Evolutionary conservation across 352 stramenopile species (phyloP), one percentile per base, ranked within the genome.

Genomic region (Globisporangium okanoganense): DNA sequence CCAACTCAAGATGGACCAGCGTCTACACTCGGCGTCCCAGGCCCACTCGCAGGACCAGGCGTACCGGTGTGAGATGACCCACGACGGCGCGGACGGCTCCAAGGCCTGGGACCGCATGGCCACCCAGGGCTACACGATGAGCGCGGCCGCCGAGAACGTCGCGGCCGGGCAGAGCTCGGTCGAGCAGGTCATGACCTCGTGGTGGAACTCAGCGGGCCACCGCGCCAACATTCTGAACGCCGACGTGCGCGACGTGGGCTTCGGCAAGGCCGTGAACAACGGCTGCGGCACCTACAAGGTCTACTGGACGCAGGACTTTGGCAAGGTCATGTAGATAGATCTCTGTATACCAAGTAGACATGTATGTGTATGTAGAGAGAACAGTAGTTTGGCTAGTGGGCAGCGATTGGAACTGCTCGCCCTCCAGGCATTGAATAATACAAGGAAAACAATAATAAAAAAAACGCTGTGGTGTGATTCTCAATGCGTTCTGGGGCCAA

Each of bases 171-270:
- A 80, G 41, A 43, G 29, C 1, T 70, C 59, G 9, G 70, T 86
- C 1, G 57, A 62, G 5, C 48, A 52, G n/a, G 74, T 84, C 38
- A 86, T 84, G 71, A 73, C 43, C 0, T 71, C 72, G 2, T 83
- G 72, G 75, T 76, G 72, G 72, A 79, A 81, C 43, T 85, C 76
- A 24, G 24, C 49, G 0, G 71, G 72, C 0, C 76, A 85, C 65
- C 56, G 67, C 9, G 65, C 64, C 20, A 84, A 84, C 59, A 84
- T 84, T 49, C 63, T 84, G 22, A 78, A 78, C 8, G 25, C n/a
- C 5, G 36, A 48, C 33, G 31, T 58, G 22, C 57, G 58, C n/a
- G 33, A 58, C 14, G 57, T 63, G 29, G 57, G 57, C 35, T 63
- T 63, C 13, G 57, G 44, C 14, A 33, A 38, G 20, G 44, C 27